phyloP scores from a whole-genome alignment of 768 basidiomycete genomes.

The Macrolepiota fuliginosa region DNA sequence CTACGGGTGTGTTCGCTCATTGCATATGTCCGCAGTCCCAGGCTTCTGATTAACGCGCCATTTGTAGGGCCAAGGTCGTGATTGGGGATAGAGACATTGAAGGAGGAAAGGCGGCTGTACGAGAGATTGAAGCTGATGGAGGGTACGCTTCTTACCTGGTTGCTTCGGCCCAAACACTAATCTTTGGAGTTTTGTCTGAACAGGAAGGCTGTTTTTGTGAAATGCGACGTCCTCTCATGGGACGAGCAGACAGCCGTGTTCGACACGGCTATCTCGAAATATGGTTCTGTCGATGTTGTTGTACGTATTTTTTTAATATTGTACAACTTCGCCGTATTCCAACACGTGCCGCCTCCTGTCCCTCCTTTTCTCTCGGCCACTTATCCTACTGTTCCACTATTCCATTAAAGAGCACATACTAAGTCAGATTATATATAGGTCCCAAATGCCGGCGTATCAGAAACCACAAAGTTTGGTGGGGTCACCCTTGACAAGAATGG shows the following conservation, averaged over 20 bases:
- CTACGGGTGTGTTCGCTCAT: conserved; percentile 36
- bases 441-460: conserved; percentile 49
- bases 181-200: neutral
- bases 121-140: conserved; percentile 37
- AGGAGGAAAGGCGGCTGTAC: conserved; percentile 37
- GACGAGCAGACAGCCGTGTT: conserved; percentile 53
- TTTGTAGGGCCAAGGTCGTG: conserved; percentile 46
- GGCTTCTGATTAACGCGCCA: neutral
- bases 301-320: conserved; percentile 31
- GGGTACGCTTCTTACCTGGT: conserved; percentile 32
- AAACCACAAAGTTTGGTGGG: conserved; percentile 29
- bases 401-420: neutral
- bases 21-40: neutral
- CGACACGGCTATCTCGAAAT: conserved; percentile 43
- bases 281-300: conserved; percentile 52
- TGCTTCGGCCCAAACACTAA: neutral
- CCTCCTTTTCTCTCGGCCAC: neutral
- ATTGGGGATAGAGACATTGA: conserved; percentile 49
- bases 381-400: neutral
- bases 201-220: conserved; percentile 40
- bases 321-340: neutral
- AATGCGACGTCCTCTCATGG: conserved; percentile 52
- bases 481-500: conserved; percentile 31
- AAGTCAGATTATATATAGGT: conserved; percentile 24
- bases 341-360: neutral